A percentile compares a stretch with the other conserved stretches of the same genome.
Conservation (phyloP, 2,329 filamentous ascomycete species). For the Fusarium floridanum region DNA sequence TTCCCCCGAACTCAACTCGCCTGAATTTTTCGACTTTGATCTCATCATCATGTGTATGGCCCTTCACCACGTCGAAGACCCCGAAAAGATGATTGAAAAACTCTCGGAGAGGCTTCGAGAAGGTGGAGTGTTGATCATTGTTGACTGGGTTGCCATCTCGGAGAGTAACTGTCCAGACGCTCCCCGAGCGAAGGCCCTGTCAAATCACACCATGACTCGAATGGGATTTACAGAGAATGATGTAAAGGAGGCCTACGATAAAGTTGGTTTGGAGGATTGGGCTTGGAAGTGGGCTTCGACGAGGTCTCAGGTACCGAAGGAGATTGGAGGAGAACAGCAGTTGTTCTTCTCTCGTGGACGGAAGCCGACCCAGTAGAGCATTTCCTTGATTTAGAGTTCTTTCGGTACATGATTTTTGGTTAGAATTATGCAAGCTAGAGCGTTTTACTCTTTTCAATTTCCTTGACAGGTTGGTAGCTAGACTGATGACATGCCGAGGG, state of each 20-base stretch:
- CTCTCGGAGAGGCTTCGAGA: slow-evolving; percentile 47
- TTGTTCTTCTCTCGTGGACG: slow-evolving; percentile 44
- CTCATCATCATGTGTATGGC: slow-evolving; percentile 52
- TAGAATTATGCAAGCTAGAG: background rate
- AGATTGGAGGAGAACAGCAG: slow-evolving; percentile 42
- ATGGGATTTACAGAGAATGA: slow-evolving; percentile 43
- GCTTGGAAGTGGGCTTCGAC: slow-evolving; percentile 43
- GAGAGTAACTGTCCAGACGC: slow-evolving; percentile 26
- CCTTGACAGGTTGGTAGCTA: background rate
- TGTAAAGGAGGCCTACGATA: slow-evolving; percentile 36
- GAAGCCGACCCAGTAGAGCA: slow-evolving; percentile 5
- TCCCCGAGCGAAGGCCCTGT: slow-evolving; percentile 5
- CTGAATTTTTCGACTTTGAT: slow-evolving; percentile 49
- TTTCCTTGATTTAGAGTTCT: background rate
- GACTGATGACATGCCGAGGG: background rate
- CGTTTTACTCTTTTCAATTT: background rate
- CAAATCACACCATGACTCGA: slow-evolving; percentile 35
- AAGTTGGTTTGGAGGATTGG: slow-evolving; percentile 42
- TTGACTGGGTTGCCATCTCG: slow-evolving; percentile 47
- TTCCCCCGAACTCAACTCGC: slow-evolving; percentile 29
- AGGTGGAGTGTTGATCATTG: slow-evolving; percentile 50
- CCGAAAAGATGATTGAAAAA: slow-evolving; percentile 42
- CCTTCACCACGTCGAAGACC: slow-evolving; percentile 53
- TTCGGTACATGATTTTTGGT: background rate
- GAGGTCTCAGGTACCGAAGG: slow-evolving; percentile 38